These are phyloP conservation scores for Astragalus membranaceus DNA, from an alignment of 306 rosid genomes.

Conservation along the genomic window DNA sequence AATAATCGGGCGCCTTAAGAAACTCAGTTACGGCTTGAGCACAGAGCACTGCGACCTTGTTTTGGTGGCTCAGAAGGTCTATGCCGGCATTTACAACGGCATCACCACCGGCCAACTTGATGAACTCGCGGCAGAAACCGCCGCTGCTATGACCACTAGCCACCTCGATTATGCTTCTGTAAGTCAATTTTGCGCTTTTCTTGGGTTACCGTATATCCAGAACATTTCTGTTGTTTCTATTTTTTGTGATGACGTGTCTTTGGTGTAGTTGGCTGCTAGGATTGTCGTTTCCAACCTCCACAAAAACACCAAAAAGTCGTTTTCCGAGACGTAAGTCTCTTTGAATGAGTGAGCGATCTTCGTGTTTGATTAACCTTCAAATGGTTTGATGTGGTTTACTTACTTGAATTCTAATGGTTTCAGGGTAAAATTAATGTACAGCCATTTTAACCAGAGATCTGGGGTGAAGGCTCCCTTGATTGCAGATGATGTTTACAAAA, in stretches of 20 bases:
- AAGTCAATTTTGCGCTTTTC: slow-evolving; percentile 12
- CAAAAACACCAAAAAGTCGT: slow-evolving; percentile 60
- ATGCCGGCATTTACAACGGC: slow-evolving; percentile 90
- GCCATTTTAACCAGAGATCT: slow-evolving; percentile 58
- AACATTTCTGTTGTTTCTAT: neutral
- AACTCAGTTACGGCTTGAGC: slow-evolving; percentile 85
- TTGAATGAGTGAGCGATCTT: neutral
- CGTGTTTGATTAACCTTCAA: neutral
- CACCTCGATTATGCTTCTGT: slow-evolving; percentile 94
- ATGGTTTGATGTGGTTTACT: neutral
- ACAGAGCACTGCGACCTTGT: slow-evolving; percentile 83
- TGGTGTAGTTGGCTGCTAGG: slow-evolving; percentile 72
- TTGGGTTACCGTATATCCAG: neutral
- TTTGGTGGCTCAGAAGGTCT: slow-evolving; percentile 84
- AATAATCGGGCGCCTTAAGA: slow-evolving; percentile 86
- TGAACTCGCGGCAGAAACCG: slow-evolving; percentile 94
- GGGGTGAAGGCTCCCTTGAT: slow-evolving; percentile 63
- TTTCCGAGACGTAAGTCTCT: slow-evolving; percentile 67
- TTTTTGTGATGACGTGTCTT: neutral
- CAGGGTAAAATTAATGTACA: slow-evolving; percentile 57
- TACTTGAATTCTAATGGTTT: neutral
- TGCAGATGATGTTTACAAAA: slow-evolving; percentile 77
- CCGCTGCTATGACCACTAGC: slow-evolving; percentile 84
- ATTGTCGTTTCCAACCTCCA: slow-evolving; percentile 73
- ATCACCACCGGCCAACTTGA: slow-evolving; percentile 94